Base-by-base conservation (phyloP, 495 filamentous ascomycete species). In the Gamarada debralockiae region DNA sequence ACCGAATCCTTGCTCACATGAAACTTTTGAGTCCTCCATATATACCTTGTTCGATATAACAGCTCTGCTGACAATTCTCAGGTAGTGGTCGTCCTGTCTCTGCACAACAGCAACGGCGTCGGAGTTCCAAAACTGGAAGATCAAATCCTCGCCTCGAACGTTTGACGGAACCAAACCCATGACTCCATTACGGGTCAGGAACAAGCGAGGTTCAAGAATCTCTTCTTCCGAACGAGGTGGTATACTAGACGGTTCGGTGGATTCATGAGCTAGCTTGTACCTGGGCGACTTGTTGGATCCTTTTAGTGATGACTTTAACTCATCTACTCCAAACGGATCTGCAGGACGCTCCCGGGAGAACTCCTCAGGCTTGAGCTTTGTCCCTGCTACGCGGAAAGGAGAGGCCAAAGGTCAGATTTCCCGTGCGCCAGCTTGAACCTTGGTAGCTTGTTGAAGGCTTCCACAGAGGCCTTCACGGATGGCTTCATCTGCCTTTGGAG, bases 101-200 rank as follows among this genome's bases (percentile, higher is more conserved):
- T 46, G 23, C 6, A 57, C 27, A 3, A 57, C 22, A 29, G 31
- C 48, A 13, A 52, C 54, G 14, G 46, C 31, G 25, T 57, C 54
- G 4, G 48, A 57, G 3, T 52, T 34, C 42, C 42, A 52, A 40
- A 52, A 52, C 34, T 31, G 48, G 17, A 22, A 52, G 2, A 52
- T 14, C 34, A 47, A n/a, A 18, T 57, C 54, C 36, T 40, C 48
- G 3, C 14, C 14, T 21, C 37, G 18, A 23, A 34, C 48, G 18
- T 34, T 25, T 5, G 29, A 20, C 27, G 54, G 54, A 12, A 48
- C 27, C 14, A 52, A 33, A 1, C 54, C 48, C 37, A 52, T 57
- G 9, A 21, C 31, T n/a, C 36, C 31, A 25, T 48, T 27, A 8
- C 8, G 7, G 15, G 45, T 48, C 10, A 29, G 31, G 36, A 55